Conservation (phyloP, 768 basidiomycete genomes). For the Lentinus tigrinus region DNA sequence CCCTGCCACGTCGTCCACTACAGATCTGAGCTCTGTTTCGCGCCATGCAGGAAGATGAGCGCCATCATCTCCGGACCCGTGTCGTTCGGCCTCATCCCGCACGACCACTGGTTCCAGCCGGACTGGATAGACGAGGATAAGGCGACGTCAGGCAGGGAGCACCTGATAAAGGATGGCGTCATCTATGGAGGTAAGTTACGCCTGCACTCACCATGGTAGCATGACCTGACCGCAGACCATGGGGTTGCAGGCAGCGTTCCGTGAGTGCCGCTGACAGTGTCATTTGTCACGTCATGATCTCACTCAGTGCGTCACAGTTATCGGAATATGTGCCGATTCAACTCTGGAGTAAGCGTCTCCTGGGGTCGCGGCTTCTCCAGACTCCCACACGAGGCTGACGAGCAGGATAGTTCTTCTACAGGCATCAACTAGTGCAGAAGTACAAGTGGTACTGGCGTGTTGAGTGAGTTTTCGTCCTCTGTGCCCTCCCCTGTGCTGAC, state of each 20-base stretch:
- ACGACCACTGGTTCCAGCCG: conserved; percentile 69
- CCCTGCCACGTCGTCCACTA: neutral
- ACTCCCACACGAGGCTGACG: neutral
- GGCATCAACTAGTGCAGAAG: conserved; percentile 60
- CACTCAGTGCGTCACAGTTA: conserved; percentile 37
- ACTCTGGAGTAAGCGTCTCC: conserved; percentile 53
- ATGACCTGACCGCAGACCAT: neutral
- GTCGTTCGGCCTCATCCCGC: conserved; percentile 58
- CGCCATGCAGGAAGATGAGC: conserved; percentile 18
- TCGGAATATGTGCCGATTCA: conserved; percentile 76
- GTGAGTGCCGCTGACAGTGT: conserved; percentile 20
- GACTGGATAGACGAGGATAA: conserved; percentile 69
- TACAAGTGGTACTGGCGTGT: conserved; percentile 83
- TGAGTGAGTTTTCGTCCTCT: conserved; percentile 41
- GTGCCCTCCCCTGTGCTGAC: neutral
- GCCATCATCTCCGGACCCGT: conserved; percentile 35
- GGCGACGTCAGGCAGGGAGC: conserved; percentile 50
- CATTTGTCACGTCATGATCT: neutral
- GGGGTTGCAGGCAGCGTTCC: conserved; percentile 37
- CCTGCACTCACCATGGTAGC: neutral
- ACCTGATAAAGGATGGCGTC: conserved; percentile 47
- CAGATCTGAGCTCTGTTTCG: neutral
- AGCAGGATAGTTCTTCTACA: conserved; percentile 51
- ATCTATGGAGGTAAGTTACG: conserved; percentile 46
- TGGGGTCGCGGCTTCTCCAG: neutral